Conservation (phyloP, 2,329 filamentous ascomycete species). For the Pseudogymnoascus sp. region DNA sequence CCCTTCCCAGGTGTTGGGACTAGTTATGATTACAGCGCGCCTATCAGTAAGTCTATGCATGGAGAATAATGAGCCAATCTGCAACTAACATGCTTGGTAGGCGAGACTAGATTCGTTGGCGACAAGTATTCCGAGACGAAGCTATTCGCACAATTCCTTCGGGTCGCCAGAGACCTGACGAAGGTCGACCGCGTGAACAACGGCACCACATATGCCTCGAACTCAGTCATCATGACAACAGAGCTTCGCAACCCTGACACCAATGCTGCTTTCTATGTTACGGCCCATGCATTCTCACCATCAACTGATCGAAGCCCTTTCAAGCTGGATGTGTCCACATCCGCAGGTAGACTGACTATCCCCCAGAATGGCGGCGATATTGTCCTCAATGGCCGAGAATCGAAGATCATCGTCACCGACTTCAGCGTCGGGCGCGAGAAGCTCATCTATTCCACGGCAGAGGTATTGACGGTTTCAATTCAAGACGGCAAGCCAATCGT, state of each 20-base stretch:
- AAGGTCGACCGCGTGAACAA: slow-evolving; percentile 43
- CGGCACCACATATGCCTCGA: slow-evolving; percentile 42
- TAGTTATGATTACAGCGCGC: slow-evolving; percentile 56
- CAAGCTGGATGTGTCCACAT: slow-evolving; percentile 46
- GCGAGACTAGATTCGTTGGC: slow-evolving; percentile 37
- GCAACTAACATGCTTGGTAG: slow-evolving; percentile 9
- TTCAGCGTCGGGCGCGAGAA: slow-evolving; percentile 44
- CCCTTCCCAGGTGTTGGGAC: slow-evolving; percentile 49
- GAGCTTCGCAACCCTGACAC: slow-evolving; percentile 52
- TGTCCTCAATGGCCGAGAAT: slow-evolving; percentile 49
- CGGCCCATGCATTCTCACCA: slow-evolving; percentile 44
- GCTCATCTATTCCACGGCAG: slow-evolving; percentile 46
- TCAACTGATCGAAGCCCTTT: slow-evolving; percentile 43
- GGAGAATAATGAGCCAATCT: neutral
- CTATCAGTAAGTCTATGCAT: slow-evolving; percentile 32
- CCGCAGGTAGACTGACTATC: slow-evolving; percentile 43
- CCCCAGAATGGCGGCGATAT: slow-evolving; percentile 41
- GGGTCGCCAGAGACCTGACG: slow-evolving; percentile 47
- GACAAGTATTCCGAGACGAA: slow-evolving; percentile 57
- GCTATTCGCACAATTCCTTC: slow-evolving; percentile 49
- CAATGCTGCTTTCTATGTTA: slow-evolving; percentile 49
- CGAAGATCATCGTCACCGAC: slow-evolving; percentile 53
- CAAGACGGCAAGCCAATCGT: slow-evolving; percentile 40
- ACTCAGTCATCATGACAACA: slow-evolving; percentile 41
- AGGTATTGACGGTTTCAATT: slow-evolving; percentile 42